A percentile compares a stretch with the other conserved stretches of the same genome.
Evolutionary conservation across 768 basidiomycete genomes (phyloP).

Genomic region (Rhizopogon vesiculosus): DNA sequence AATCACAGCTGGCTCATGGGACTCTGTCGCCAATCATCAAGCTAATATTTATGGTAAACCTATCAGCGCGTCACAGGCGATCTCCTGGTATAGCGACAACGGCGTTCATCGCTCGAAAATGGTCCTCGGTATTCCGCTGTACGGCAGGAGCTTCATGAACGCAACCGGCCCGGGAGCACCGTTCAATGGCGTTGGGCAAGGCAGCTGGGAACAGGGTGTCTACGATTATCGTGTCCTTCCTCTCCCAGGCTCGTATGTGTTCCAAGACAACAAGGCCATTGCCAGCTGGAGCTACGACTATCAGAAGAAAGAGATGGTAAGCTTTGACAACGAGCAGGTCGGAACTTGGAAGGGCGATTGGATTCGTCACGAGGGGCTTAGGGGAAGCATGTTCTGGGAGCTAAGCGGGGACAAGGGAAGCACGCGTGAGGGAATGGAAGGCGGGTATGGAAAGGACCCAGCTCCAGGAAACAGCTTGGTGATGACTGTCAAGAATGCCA

Average conservation of each 20-base stretch:
- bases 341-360: conserved; percentile 75
- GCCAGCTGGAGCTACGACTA: conserved; percentile 88
- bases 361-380: conserved; percentile 70
- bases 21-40: conserved; percentile 70
- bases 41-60: conserved; percentile 75
- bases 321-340: conserved; percentile 71
- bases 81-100: conserved; percentile 63
- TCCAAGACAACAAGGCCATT: conserved; percentile 58
- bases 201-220: conserved; percentile 88
- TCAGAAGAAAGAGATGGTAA: conserved; percentile 71
- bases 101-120: conserved; percentile 80
- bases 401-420: conserved; percentile 81
- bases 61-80: conserved; percentile 57
- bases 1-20: conserved; percentile 70
- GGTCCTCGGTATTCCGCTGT: conserved; percentile 88
- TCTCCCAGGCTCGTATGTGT: conserved; percentile 59
- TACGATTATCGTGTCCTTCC: conserved; percentile 94
- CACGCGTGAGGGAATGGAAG: conserved; percentile 66
- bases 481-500: conserved; percentile 67
- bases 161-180: conserved; percentile 78
- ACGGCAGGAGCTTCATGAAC: conserved; percentile 87
- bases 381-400: conserved; percentile 96
- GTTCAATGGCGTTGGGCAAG: conserved; percentile 79
- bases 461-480: conserved; percentile 71
- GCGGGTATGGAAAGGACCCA: conserved; percentile 67